Evolutionary conservation across 768 basidiomycete species (phyloP), one percentile per base, ranked within the genome.

Genomic region (Clathrus columnatus): DNA sequence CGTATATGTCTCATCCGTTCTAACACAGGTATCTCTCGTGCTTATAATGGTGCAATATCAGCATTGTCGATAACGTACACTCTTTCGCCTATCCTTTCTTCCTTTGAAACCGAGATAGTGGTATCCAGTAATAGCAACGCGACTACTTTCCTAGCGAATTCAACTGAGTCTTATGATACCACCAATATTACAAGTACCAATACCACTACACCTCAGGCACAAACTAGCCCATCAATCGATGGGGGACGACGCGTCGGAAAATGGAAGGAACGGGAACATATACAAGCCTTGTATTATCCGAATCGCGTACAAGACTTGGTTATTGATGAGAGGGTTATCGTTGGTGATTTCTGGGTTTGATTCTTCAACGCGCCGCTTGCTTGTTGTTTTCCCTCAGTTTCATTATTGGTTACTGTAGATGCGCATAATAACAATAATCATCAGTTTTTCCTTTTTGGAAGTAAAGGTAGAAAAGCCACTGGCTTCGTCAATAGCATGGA

Each of bases 31-130:
- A 94, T 95, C 49, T 93, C 91, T 4, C 89, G 88, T 65, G 94
- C 94, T 1, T 97, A 96, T 62, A 93, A 91, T n/a, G 95, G 95
- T 11, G 83, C 81, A 0, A 74, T 96, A 5, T 94, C 93, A 1
- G 91, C 93, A 2, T 71, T 97, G 10, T 89, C 88, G 14, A 84
- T 97, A 54, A 76, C 85, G 30, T 95, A 97, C 70, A 85, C 81
- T 1, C 77, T 96, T 23, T 81, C 80, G 7, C 90, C 90, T 2
- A 65, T 80, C 49, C 61, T 68, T 17, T 57, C 65, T 21, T 7
- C 50, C 21, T 24, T 56, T 7, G 44, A 59, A n/a, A 18, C 41
- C 26, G 59, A 46, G 11, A 36, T 57, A 20, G 44, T 41, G 14
- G 20, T 5, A 14, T 24, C 46, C 4, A 20, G 16, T 14, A 20